Base-by-base conservation (phyloP, 371 early-diverging fungal genomes). In the Rhizomucor pusillus region DNA sequence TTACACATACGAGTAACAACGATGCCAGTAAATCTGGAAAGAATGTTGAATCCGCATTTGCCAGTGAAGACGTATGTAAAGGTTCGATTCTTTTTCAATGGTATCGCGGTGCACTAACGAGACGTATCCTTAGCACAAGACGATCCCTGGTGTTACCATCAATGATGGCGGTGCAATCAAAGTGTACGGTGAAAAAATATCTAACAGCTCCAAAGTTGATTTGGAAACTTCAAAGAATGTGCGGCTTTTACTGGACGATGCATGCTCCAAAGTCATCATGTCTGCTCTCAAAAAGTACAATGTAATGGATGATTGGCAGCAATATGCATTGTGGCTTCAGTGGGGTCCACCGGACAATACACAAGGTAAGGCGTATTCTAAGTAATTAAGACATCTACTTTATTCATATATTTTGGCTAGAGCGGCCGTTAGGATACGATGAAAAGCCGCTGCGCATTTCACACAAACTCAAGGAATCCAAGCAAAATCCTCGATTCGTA, bases 241-340 rank as follows among this genome's bases (percentile, higher is more conserved):
- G 50, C 83, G 90, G 33, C 84, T 96, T 11, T 81, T 88, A 40
- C 66, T 84, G 18, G 89, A 87, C 34, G 95, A 95, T 59, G 82
- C 91, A 7, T 91, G 94, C 61, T 78, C 86, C 33, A 91, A 90
- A 62, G 89, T 96, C 7, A 76, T 98, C 14, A 89, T 86, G 4
- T 89, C 88, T 9, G 90, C 92, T 0, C 71, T 98, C 43, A 88
- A 88, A 53, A 94, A 95, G 70, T 96, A 94, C 76, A 93, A 95
- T 60, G 89, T 98, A 19, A 62, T 66, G 35, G 93, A 91, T 63
- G 89, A 91, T 58, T 93, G 92, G 93, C 82, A 84, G 52, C 82
- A 92, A 54, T 95, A 94, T 65, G 82, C 88, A 1, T 69, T 95
- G 19, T 89, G 91, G 73, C 84, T 95, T 25, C 79, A 80, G 35